phyloP scores from a whole-genome alignment of 2,329 filamentous ascomycete species.

The Aspergillus texensis region DNA sequence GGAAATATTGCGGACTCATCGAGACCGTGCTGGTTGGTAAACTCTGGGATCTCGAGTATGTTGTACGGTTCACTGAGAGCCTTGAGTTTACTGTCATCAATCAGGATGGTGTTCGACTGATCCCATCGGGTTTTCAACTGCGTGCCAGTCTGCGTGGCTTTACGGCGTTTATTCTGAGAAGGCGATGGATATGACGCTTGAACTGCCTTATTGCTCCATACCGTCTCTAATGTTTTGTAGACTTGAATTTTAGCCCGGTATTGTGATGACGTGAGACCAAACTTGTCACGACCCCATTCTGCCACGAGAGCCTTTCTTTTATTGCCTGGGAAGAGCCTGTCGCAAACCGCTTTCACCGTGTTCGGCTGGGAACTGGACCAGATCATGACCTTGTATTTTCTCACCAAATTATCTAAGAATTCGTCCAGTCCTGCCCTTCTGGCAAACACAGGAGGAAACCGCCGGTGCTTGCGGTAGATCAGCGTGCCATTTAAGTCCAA shows the following conservation, averaged over 20 bases:
- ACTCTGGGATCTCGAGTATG: constrained; percentile 78
- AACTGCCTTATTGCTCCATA: constrained; percentile 64
- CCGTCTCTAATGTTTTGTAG: constrained; percentile 77
- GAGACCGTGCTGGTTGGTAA: constrained; percentile 51
- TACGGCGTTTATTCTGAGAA: constrained; percentile 3
- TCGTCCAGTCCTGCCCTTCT: constrained; percentile 66
- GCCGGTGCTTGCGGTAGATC: constrained; percentile 66
- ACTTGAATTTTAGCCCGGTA: constrained; percentile 76
- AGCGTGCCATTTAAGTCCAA: constrained; percentile 94
- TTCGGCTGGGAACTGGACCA: constrained; percentile 83
- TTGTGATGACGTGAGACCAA: constrained; percentile 66
- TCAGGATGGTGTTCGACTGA: constrained; percentile 83
- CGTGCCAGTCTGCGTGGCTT: constrained; percentile 18
- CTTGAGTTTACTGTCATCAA: constrained; percentile 85
- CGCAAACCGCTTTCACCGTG: constrained; percentile 67
- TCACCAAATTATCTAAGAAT: constrained; percentile 75
- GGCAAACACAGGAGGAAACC: constrained; percentile 57
- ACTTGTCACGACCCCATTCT: constrained; percentile 76
- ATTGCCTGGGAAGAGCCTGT: constrained; percentile 60
- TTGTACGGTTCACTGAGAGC: constrained; percentile 82
- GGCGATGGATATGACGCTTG: constrained; percentile 46
- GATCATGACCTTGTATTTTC: constrained; percentile 77
- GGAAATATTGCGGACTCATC: constrained; percentile 49
- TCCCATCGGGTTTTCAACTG: constrained; percentile 65
- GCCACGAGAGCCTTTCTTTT: constrained; percentile 63